phyloP scores from a whole-genome alignment of 768 basidiomycete genomes.

The Fibroporia radiculosa region DNA sequence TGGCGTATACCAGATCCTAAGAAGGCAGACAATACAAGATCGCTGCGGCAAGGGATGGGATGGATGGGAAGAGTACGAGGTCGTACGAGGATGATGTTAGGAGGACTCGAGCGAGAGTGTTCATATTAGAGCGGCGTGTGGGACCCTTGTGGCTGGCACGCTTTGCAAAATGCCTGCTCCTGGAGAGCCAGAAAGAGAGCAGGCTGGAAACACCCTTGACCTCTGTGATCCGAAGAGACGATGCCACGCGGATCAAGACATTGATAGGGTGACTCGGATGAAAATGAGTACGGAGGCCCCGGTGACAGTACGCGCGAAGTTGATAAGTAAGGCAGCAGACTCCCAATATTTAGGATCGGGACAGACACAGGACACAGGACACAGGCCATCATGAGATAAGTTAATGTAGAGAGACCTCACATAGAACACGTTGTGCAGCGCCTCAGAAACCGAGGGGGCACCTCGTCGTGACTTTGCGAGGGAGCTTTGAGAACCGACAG shows the following conservation, averaged over 20 bases:
- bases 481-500: too few relatives aligned
- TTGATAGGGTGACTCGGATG: background rate
- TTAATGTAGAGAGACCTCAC: background rate
- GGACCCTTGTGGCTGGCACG: background rate
- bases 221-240: background rate
- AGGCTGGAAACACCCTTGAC: background rate
- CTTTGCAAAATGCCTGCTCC: background rate
- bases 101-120: background rate
- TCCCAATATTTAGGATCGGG: too few relatives aligned
- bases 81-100: background rate
- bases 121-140: background rate
- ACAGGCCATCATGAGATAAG: background rate
- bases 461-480: too few relatives aligned
- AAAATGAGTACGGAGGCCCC: background rate
- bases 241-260: background rate
- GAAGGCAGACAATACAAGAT: slow-evolving; percentile 16
- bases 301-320: background rate
- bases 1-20: slow-evolving; percentile 5
- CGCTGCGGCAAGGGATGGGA: background rate
- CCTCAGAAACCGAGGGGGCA: too few relatives aligned
- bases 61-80: background rate
- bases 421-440: background rate
- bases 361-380: too few relatives aligned
- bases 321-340: too few relatives aligned
- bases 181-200: background rate